A percentile compares a stretch with the other conserved stretches of the same genome.
These are phyloP conservation scores for maize (Zea mays) DNA, from an alignment of 176 grass and related monocot species.

Conservation along the genomic window DNA sequence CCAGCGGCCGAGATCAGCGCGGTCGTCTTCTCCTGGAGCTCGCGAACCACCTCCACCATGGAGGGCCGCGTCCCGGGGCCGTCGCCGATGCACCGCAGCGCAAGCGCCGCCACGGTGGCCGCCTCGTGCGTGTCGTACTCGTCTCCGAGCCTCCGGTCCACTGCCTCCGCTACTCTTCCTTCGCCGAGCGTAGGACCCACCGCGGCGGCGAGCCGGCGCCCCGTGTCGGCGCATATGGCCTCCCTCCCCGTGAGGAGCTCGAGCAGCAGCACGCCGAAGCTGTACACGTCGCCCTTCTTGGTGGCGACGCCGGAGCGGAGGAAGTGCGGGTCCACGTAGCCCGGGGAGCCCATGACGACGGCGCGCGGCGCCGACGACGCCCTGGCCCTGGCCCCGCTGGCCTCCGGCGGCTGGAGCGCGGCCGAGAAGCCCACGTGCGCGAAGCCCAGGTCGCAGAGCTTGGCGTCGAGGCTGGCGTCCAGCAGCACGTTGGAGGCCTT, in stretches of 20 bases:
- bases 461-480: slow-evolving; percentile 50
- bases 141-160: slow-evolving; percentile 50
- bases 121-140: slow-evolving; percentile 55
- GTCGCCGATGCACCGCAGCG: slow-evolving; percentile 45
- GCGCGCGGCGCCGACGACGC: slow-evolving; percentile 4
- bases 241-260: slow-evolving; percentile 62
- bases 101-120: slow-evolving; percentile 46
- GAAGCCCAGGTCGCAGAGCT: slow-evolving; percentile 84
- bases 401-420: slow-evolving; percentile 41
- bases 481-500: slow-evolving; percentile 77
- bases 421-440: slow-evolving; percentile 63
- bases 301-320: slow-evolving; percentile 70
- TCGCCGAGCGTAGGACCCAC: slow-evolving; percentile 39
- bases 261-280: slow-evolving; percentile 70
- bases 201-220: slow-evolving; percentile 43
- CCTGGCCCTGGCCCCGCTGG: too few relatives aligned
- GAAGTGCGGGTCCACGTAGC: slow-evolving; percentile 81
- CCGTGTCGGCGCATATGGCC: slow-evolving; percentile 55
- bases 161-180: slow-evolving; percentile 19
- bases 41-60: slow-evolving; percentile 64
- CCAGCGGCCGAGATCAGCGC: slow-evolving; percentile 52
- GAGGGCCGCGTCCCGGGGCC: slow-evolving; percentile 58
- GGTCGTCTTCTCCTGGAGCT: slow-evolving; percentile 53
- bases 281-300: slow-evolving; percentile 79
- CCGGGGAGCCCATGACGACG: slow-evolving; percentile 63